These are phyloP conservation scores for Erythrobasidium yunnanense DNA, from an alignment of 768 basidiomycete genomes.

Conservation along the genomic window DNA sequence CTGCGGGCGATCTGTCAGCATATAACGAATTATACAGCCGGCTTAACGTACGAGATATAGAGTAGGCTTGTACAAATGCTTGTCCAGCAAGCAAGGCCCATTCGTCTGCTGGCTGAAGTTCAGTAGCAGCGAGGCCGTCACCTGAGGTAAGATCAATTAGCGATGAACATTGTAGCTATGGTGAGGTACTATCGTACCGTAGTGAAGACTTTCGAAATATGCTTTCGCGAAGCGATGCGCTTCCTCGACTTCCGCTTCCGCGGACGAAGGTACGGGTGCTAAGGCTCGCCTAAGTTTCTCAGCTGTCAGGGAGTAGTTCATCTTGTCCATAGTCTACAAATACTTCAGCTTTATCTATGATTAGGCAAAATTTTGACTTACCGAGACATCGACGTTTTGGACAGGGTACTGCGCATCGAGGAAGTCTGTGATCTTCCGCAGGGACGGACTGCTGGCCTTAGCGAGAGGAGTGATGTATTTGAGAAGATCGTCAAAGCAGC, in stretches of 20 bases:
- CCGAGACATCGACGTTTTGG: neutral
- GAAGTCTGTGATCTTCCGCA: neutral
- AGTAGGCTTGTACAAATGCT: slow-evolving; percentile 47
- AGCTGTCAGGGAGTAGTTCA: slow-evolving; percentile 7
- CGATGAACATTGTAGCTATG: neutral
- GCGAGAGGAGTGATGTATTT: slow-evolving; percentile 51
- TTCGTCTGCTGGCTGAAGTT: slow-evolving; percentile 80
- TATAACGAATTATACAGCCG: neutral
- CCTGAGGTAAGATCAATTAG: slow-evolving; percentile 40
- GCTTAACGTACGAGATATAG: slow-evolving; percentile 30
- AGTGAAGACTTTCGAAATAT: slow-evolving; percentile 58
- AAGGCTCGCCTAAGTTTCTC: slow-evolving; percentile 52
- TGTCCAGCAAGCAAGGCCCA: slow-evolving; percentile 64
- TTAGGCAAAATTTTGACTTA: neutral
- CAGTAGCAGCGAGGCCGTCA: slow-evolving; percentile 55
- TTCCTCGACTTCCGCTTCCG: slow-evolving; percentile 51
- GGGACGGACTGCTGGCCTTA: neutral
- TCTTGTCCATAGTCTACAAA: neutral
- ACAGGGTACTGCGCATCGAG: neutral
- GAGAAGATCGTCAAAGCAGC: slow-evolving; percentile 78
- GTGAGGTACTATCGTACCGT: slow-evolving; percentile 43
- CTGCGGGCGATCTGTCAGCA: slow-evolving; percentile 36
- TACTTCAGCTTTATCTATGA: neutral
- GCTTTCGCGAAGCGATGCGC: slow-evolving; percentile 50
- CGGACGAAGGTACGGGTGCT: slow-evolving; percentile 46